Conservation (phyloP, 495 filamentous ascomycete species). For the Penicillium cinerascens region DNA sequence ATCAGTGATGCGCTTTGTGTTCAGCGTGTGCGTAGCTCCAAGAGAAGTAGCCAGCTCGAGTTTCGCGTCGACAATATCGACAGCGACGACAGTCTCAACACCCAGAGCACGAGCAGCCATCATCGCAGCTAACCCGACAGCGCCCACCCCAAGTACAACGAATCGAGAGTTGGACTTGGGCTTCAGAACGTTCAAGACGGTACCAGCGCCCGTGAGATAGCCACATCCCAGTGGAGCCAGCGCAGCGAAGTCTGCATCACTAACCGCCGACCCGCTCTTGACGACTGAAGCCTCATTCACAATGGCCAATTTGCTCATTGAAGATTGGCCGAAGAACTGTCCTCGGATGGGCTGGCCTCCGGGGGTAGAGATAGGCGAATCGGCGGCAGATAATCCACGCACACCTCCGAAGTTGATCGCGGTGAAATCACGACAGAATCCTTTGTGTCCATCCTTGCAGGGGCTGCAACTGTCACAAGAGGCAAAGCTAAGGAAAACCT, state of each 20-base stretch:
- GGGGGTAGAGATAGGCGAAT: slow-evolving; percentile 17
- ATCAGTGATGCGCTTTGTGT: slow-evolving; percentile 22
- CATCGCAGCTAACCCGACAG: slow-evolving; percentile 41
- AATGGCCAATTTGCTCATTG: slow-evolving; percentile 36
- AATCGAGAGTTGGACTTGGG: slow-evolving; percentile 21
- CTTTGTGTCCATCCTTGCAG: slow-evolving; percentile 19
- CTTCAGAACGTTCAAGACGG: slow-evolving; percentile 38
- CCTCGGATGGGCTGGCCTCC: slow-evolving; percentile 29
- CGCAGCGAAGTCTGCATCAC: slow-evolving; percentile 24
- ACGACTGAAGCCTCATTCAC: slow-evolving; percentile 30
- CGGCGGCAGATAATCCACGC: slow-evolving; percentile 13
- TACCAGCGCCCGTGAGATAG: slow-evolving; percentile 45
- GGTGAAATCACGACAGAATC: slow-evolving; percentile 33
- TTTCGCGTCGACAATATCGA: slow-evolving; percentile 40
- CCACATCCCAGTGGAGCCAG: slow-evolving; percentile 47
- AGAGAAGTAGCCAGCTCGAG: slow-evolving; percentile 38
- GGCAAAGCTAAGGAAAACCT: slow-evolving; percentile 43
- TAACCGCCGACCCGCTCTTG: slow-evolving; percentile 12
- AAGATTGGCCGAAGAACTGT: slow-evolving; percentile 46
- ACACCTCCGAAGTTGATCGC: slow-evolving; percentile 36
- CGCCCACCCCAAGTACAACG: slow-evolving; percentile 40
- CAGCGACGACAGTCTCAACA: slow-evolving; percentile 34
- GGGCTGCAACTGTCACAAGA: slow-evolving; percentile 33
- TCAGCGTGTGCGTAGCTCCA: slow-evolving; percentile 42
- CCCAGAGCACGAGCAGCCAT: slow-evolving; percentile 28